Evolutionary conservation across 164 flowering plant genomes (phyloP), one percentile per base, ranked within the genome.

Genomic region (Sextonia rubra): DNA sequence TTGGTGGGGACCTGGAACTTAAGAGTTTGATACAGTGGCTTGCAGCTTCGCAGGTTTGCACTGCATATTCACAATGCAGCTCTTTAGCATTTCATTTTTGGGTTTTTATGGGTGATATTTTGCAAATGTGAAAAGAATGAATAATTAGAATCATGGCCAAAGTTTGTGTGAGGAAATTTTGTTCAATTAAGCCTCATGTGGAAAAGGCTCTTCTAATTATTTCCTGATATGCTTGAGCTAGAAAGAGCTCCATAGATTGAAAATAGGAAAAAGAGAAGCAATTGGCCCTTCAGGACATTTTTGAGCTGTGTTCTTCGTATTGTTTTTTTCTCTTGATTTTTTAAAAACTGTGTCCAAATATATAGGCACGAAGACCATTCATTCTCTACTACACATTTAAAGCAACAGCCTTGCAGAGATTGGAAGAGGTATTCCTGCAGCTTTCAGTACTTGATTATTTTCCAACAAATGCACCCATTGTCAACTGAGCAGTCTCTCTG

Each of bases 1-100:
- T 91, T 81, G 97, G 95, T 20, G 99, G 97, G 73, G 97, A 94
- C 78, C 95, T 92, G 52, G 89, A 92, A 77, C 75, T 94, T 15
- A 94, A 94, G 77, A 32, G 86, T 71, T 79, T 86, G 29, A 81
- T 91, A 71, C 99, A 94, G 76, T 94, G 99, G 99, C 91, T 94
- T 82, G 97, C 98, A 44, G 95, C 91, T 73, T 92, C 98, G 67
- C 93, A 92, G 95, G 97, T 92, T 69, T 58, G 69, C 73, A 30
- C 62, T 64, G 12, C 29, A 55, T 60, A 2, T 32, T n/a, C 60
- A 44, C 22, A 22, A 56, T 74, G 17, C n/a, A 17, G n/a, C 14
- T 64, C 17, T 27, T 3, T 4, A 14, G 4, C 3, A 32, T 30
- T 1, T 7, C 22, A 5, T 62, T 62, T 70, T 65, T 32, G 37